phyloP scores from a whole-genome alignment of 768 basidiomycete genomes.

The Suillus fuscotomentosus region DNA sequence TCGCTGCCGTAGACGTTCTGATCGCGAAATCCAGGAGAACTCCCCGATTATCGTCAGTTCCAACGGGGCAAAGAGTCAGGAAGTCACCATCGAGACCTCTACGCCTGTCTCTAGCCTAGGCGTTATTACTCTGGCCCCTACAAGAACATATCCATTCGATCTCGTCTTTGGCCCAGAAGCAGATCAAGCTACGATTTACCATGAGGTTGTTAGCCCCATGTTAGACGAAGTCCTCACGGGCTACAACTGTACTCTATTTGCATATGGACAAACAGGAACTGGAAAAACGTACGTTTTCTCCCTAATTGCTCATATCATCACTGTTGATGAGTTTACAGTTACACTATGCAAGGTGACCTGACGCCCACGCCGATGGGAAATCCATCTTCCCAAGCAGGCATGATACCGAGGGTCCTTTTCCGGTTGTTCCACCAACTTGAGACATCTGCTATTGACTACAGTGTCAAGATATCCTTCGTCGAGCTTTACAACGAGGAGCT shows the following conservation, averaged over 20 bases:
- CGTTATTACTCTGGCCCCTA: slow-evolving; percentile 70
- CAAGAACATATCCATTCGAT: slow-evolving; percentile 91
- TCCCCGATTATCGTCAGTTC: slow-evolving; percentile 87
- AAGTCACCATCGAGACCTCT: slow-evolving; percentile 80
- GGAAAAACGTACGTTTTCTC: slow-evolving; percentile 84
- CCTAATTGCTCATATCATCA: neutral
- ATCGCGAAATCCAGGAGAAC: slow-evolving; percentile 80
- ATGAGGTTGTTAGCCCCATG: slow-evolving; percentile 91
- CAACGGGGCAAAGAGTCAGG: slow-evolving; percentile 68
- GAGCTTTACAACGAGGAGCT: slow-evolving; percentile 99
- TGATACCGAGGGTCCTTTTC: slow-evolving; percentile 93
- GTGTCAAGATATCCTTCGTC: slow-evolving; percentile 91
- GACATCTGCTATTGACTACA: slow-evolving; percentile 72
- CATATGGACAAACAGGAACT: slow-evolving; percentile 98
- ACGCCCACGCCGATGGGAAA: slow-evolving; percentile 80
- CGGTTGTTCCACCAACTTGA: slow-evolving; percentile 90
- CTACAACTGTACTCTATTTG: slow-evolving; percentile 97
- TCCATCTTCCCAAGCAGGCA: slow-evolving; percentile 87
- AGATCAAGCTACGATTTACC: slow-evolving; percentile 91
- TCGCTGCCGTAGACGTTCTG: slow-evolving; percentile 82
- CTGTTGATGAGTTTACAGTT: slow-evolving; percentile 41
- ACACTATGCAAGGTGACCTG: slow-evolving; percentile 98
- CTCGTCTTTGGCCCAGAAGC: slow-evolving; percentile 96
- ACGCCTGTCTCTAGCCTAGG: slow-evolving; percentile 68
- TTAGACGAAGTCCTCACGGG: slow-evolving; percentile 91